A percentile compares a stretch with the other conserved stretches of the same genome.
Conservation (phyloP, 2,329 filamentous ascomycete genomes). For the Pseudogymnoascus sp. region DNA sequence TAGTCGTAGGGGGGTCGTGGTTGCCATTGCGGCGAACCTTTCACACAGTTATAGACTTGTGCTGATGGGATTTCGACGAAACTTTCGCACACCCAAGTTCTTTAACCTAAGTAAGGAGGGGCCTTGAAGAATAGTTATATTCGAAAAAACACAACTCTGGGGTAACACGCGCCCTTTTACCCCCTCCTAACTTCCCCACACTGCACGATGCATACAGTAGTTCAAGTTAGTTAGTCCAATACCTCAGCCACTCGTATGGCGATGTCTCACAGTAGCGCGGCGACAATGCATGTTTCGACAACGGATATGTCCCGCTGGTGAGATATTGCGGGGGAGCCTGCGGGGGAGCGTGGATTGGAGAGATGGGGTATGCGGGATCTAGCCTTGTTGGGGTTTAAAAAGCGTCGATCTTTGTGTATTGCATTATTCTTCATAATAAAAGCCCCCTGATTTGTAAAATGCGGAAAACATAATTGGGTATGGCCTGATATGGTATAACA, state of each 20-base stretch:
- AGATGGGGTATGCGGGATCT: background rate
- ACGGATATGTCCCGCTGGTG: background rate
- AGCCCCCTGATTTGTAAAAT: too few species aligned
- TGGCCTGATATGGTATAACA: background rate
- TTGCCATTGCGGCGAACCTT: background rate
- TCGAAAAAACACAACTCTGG: background rate
- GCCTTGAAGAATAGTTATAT: background rate
- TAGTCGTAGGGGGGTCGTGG: background rate
- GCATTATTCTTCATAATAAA: background rate
- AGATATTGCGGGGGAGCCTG: background rate
- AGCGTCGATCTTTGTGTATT: background rate
- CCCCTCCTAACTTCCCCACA: background rate
- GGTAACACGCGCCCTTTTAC: background rate
- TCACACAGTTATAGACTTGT: background rate
- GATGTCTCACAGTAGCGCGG: background rate
- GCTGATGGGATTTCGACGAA: background rate
- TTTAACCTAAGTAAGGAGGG: background rate
- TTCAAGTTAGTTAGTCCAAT: background rate
- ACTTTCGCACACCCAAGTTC: background rate
- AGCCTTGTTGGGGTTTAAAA: background rate
- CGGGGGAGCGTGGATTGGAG: background rate
- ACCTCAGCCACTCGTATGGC: background rate
- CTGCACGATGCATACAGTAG: background rate
- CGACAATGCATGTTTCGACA: background rate
- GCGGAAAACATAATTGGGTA: background rate